Evolutionary conservation across 140 eudicot species (phyloP), one percentile per base, ranked within the genome.

Genomic region (Flaveria floridana): DNA sequence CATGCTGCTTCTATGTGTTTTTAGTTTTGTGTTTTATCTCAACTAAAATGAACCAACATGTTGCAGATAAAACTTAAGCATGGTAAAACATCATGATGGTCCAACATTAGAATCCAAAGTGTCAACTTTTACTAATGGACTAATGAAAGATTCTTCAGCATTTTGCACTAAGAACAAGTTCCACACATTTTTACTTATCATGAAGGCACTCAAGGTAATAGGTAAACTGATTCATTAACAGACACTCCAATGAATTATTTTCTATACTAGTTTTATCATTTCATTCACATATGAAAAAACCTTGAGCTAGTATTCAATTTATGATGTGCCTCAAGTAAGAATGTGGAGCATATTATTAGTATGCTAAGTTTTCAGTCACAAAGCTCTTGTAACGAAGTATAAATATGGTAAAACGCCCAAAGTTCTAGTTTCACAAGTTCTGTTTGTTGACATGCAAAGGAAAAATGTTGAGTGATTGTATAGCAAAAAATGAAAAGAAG

Each of bases 131-230:
- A 30, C 37, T 3, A 30, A 30, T 30, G 37, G 37, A 4, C 37
- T 30, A 30, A 30, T 30, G 37, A 30, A 30, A 3, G 6, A 30
- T 30, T 65, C 52, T 37, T 41, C 34, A 15, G 70, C 50, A 62
- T 15, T 64, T 57, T 57, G 34, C 34, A 57, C 15, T 7, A 19
- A 7, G 34, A 57, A 57, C 28, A 57, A 57, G 14, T 57, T 57
- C 64, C 64, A 57, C 64, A 20, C 11, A 13, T 8, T 20, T 20
- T 37, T 6, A 8, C 70, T 64, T 30, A 7, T 34, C 50, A 30
- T 63, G 68, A 46, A 28, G 46, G 13, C 68, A 63, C 68, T 63
- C 68, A 63, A 63, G 44, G 68, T 63, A 63, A 63, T 6, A 63
- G n/a, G 47, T 28, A 30, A 28, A 30, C 11, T 63, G 46, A 30